Base-by-base conservation (phyloP, 164 flowering plant genomes). In the Akebia trifoliata region DNA sequence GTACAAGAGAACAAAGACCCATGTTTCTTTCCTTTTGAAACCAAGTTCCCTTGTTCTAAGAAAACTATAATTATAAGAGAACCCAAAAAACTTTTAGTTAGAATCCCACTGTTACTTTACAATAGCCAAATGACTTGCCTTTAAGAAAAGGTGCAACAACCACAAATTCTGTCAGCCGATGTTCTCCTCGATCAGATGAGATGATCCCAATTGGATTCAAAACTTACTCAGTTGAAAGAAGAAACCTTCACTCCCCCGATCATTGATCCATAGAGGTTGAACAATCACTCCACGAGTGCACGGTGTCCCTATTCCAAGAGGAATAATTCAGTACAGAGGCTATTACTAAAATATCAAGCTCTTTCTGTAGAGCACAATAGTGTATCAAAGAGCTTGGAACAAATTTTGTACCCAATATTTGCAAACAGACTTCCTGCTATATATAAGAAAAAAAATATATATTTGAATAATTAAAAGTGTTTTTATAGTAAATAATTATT, bases 81-180 rank as follows among this genome's bases (percentile, higher is more conserved):
- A 25, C 5, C 26, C 28, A 32, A 8, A 53, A 12, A 28, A 15
- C 3, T 1, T 7, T 3, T 10, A 12, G 22, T 45, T 28, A 21
- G 30, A 48, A 30, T 42, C 53, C 69, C 50, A 50, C 0, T 50
- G 39, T 39, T 59, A 42, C 56, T 67, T 21, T 63, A 64, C 73
- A 68, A 68, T 71, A 69, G 76, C 79, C 76, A 75, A 69, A 66
- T 20, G 79, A 72, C 76, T 75, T 72, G 74, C 75, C 67, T 63
- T 15, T n/a, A 35, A 17, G 24, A 56, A 35, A 34, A 45, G 28
- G 6, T n/a, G 26, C 25, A 30, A 35, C 8, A 17, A 31, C 21
- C 1, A 17, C 28, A 38, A 7, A 43, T 4, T 8, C 10, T 3
- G 14, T 49, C 17, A 48, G 28, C 56, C 35, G 17, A 24, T 37